A percentile compares a stretch with the other conserved stretches of the same genome.
Evolutionary conservation across 1,284 basidiomycete genomes (phyloP).

Genomic region (Rhizoctonia solani): DNA sequence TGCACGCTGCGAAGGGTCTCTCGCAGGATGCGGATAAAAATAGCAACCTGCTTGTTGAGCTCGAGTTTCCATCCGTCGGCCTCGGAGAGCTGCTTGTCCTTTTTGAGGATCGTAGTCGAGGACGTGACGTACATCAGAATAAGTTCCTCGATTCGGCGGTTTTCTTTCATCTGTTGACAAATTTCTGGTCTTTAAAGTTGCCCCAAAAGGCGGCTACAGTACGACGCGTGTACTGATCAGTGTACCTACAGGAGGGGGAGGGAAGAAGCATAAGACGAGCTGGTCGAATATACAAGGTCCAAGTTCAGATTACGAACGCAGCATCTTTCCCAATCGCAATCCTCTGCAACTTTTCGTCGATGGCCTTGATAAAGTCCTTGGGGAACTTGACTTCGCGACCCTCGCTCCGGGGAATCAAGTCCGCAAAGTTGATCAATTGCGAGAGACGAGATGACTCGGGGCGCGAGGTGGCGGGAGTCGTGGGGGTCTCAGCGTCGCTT

Average conservation of each 20-base stretch:
- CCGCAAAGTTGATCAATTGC: conserved; percentile 60
- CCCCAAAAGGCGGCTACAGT: conserved; percentile 91
- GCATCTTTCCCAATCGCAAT: conserved; percentile 91
- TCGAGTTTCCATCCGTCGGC: conserved; percentile 91
- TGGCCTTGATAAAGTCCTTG: conserved; percentile 84
- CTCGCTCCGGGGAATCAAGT: conserved; percentile 65
- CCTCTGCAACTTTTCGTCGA: conserved; percentile 83
- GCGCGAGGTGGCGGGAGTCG: too few relatives aligned
- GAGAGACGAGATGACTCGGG: conserved; percentile 65
- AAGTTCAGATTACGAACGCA: conserved; percentile 61
- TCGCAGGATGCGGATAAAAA: conserved; percentile 83
- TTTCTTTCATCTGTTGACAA: conserved; percentile 93
- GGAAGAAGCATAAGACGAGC: background rate
- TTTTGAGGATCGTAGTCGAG: conserved; percentile 81
- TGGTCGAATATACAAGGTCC: background rate
- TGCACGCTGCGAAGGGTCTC: conserved; percentile 74
- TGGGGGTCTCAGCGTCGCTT: too few relatives aligned
- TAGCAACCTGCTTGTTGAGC: conserved; percentile 86
- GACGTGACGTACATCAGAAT: conserved; percentile 95
- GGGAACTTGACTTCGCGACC: conserved; percentile 88
- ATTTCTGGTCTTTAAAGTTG: conserved; percentile 80
- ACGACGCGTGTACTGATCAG: conserved; percentile 82
- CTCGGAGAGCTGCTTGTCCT: conserved; percentile 73
- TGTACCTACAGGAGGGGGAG: too few relatives aligned
- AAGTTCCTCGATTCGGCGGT: conserved; percentile 95